Percentiles rank a stretch among this genome's conserved stretches.
These are phyloP conservation scores for Clavispora santaluciae DNA, from an alignment of 805 yeast species.

Conservation along the genomic window DNA sequence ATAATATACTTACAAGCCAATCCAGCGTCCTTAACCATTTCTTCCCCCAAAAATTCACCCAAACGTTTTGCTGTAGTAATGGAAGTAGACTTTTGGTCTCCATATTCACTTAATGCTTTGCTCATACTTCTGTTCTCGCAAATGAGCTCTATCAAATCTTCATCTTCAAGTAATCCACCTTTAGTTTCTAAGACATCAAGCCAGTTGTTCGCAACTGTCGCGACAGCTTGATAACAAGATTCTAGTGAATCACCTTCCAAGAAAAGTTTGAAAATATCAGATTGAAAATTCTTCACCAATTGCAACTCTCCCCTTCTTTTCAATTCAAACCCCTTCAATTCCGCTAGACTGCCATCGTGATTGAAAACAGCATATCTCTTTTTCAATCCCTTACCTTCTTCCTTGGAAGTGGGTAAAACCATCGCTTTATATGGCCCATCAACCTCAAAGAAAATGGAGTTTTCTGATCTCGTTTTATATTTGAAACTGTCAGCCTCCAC, in stretches of 20 bases:
- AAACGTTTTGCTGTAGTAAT: slow-evolving; percentile 91
- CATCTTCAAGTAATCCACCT: slow-evolving; percentile 86
- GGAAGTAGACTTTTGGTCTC: slow-evolving; percentile 85
- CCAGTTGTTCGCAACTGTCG: slow-evolving; percentile 93
- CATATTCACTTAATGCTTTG: slow-evolving; percentile 84
- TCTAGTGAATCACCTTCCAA: slow-evolving; percentile 78
- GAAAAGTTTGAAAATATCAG: slow-evolving; percentile 88
- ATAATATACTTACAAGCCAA: slow-evolving; percentile 92
- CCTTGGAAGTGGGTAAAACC: slow-evolving; percentile 95
- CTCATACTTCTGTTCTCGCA: slow-evolving; percentile 97
- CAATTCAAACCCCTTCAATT: slow-evolving; percentile 92
- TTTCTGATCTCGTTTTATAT: slow-evolving; percentile 79
- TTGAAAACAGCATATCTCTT: slow-evolving; percentile 97
- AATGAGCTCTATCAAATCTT: slow-evolving; percentile 88
- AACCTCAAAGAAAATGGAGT: slow-evolving; percentile 94
- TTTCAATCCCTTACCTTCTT: slow-evolving; percentile 94
- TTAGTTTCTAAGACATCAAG: slow-evolving; percentile 84
- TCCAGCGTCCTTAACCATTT: slow-evolving; percentile 95
- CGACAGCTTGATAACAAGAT: slow-evolving; percentile 82
- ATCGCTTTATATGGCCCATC: slow-evolving; percentile 98
- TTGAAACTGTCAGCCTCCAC: slow-evolving; percentile 62
- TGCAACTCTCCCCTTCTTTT: slow-evolving; percentile 96
- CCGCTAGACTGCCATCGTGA: slow-evolving; percentile 90
- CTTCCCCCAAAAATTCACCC: slow-evolving; percentile 92
- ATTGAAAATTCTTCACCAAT: slow-evolving; percentile 88